Evolutionary conservation across 129 eudicot genomes (phyloP).

Genomic region (Deinandra increscens): DNA sequence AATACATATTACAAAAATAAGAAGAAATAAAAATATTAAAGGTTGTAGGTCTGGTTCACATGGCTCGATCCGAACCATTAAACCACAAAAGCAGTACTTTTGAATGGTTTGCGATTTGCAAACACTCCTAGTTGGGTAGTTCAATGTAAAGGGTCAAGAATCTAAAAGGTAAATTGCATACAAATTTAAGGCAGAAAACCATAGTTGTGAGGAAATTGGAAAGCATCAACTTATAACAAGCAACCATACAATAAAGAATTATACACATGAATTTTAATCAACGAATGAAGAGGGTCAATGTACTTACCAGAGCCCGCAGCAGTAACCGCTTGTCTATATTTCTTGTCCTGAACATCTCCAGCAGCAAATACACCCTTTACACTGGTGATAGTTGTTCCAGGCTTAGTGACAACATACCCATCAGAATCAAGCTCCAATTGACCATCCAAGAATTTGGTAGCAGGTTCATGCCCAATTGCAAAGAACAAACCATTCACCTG

Average conservation of each 20-base stretch:
- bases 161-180: neutral
- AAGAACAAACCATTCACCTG: conserved; percentile 82
- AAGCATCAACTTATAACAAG: neutral
- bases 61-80: too few species aligned
- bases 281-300: neutral
- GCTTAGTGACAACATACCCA: conserved; percentile 82
- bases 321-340: conserved; percentile 91
- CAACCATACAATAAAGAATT: too few species aligned
- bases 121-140: too few species aligned
- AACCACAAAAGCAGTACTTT: too few species aligned
- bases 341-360: conserved; percentile 99
- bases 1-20: too few species aligned
- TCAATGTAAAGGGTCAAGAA: too few species aligned
- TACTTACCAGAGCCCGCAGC: conserved; percentile 94
- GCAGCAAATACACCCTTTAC: conserved; percentile 96
- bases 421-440: conserved; percentile 83
- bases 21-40: too few species aligned
- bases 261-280: too few species aligned
- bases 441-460: conserved; percentile 85
- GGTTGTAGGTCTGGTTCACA: too few species aligned
- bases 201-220: neutral
- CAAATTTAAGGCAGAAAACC: too few species aligned
- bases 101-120: too few species aligned
- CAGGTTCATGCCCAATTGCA: conserved; percentile 98
- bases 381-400: conserved; percentile 78